Base-by-base conservation (phyloP, 2,329 filamentous ascomycete genomes). In the Shiraia sp. region DNA sequence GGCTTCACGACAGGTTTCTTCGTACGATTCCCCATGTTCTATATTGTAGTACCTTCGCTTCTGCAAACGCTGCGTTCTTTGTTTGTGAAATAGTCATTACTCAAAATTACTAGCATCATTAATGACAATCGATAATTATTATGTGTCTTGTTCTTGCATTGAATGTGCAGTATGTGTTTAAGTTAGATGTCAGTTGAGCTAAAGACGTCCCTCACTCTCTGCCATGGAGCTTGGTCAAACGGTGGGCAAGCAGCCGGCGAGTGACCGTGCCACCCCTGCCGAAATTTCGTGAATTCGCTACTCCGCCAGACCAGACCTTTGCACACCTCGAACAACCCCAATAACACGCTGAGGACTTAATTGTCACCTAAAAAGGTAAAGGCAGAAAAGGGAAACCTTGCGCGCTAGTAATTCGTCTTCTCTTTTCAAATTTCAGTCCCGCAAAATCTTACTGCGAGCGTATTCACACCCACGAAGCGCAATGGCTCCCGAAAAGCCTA, bases 241-340 rank as follows among this genome's bases (percentile, higher is more conserved):
- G 7, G 28, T 29, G 36, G 30, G 19, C 17, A 8, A 19, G 8
- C 15, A 27, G 29, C 22, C 45, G 42, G 51, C 42, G 36, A 12
- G 26, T 12, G 32, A 4, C 57, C 57, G 59, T 65, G 60, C 52
- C 48, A 66, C 40, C 58, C 61, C 58, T 60, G 49, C 57, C 53
- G 50, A 65, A 66, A 64, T 60, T 65, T 65, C 55, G 43, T 58
- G 53, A 59, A 36, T 37, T 25, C 39, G 51, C 37, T 34, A 36
- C 40, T 37, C 37, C 34, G 40, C 37, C 36, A 23, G 42, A 23
- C 29, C 36, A n/a, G 13, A 32, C 31, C 6, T 40, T 16, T 39
- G 39, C 12, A n/a, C n/a, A n/a, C n/a, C n/a, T n/a, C n/a, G n/a
- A n/a, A n/a, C n/a, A n/a, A n/a, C n/a, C n/a, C n/a, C n/a, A n/a